Percentiles rank a stretch among this genome's conserved stretches.
Conservation (phyloP, 306 rosid species). For the Lathyrus oleraceus region DNA sequence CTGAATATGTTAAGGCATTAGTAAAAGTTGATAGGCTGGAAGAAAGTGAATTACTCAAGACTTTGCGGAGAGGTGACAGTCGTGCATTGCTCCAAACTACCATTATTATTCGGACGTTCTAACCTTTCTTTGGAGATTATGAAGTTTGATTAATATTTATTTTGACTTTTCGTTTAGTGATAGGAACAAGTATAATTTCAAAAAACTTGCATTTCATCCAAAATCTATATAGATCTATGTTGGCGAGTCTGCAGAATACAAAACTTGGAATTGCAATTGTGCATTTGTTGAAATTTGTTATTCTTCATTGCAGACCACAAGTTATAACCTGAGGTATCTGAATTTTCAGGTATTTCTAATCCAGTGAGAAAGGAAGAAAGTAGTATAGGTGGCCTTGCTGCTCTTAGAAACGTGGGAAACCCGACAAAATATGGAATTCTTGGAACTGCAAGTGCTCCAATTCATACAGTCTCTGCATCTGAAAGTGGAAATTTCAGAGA, state of each 20-base stretch:
- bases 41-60: conserved; percentile 74
- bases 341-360: conserved; percentile 60
- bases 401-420: conserved; percentile 62
- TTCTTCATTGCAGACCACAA: conserved; percentile 11
- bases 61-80: conserved; percentile 72
- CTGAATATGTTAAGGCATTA: conserved; percentile 80
- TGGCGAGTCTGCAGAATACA: conserved; percentile 20
- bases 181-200: conserved; percentile 23
- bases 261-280: neutral
- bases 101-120: conserved; percentile 11
- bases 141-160: too few relatives aligned
- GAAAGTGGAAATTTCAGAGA: conserved; percentile 66
- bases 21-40: conserved; percentile 81
- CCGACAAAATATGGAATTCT: conserved; percentile 59
- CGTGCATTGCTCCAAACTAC: neutral
- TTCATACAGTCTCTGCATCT: conserved; percentile 63
- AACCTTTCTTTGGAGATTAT: neutral
- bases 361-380: conserved; percentile 57
- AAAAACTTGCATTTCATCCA: neutral
- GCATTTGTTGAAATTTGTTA: conserved; percentile 14
- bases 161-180: too few relatives aligned
- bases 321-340: conserved; percentile 30
- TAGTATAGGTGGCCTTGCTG: conserved; percentile 53
- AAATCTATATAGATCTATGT: conserved; percentile 5
- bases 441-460: conserved; percentile 77